Evolutionary conservation across 331 rosid genomes (phyloP).

Genomic region (Quercus lobata): DNA sequence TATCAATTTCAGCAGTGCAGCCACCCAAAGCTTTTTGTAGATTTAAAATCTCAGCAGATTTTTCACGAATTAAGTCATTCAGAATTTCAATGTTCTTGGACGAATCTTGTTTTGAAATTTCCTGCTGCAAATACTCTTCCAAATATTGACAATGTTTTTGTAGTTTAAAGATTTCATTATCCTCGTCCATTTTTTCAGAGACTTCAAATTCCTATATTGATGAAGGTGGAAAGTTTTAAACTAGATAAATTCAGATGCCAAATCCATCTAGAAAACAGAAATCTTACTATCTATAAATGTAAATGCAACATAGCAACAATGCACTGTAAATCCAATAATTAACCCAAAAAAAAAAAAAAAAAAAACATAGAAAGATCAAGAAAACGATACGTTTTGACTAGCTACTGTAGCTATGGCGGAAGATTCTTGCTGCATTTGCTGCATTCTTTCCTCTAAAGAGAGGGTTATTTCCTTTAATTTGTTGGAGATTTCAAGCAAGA

Average conservation of each 20-base stretch:
- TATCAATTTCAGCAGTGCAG: conserved; percentile 91
- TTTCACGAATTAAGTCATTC: background rate
- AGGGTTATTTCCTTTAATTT: too few species aligned
- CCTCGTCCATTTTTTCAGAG: conserved; percentile 97
- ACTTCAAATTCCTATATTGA: conserved; percentile 79
- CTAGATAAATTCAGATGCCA: background rate
- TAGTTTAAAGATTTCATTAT: conserved; percentile 74
- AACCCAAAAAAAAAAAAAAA: too few species aligned
- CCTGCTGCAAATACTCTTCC: conserved; percentile 77
- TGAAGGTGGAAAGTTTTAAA: conserved; percentile 12
- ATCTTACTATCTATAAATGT: background rate
- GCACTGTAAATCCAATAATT: too few species aligned
- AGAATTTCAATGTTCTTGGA: conserved; percentile 48
- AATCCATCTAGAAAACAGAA: background rate
- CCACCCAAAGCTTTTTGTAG: conserved; percentile 90
- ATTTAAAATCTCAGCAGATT: conserved; percentile 52
- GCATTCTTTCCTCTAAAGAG: too few species aligned
- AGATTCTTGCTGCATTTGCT: too few species aligned
- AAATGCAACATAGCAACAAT: background rate
- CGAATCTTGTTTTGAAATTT: conserved; percentile 49
- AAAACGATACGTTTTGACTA: too few species aligned
- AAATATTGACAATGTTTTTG: conserved; percentile 56
- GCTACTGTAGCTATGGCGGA: too few species aligned
- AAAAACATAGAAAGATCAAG: too few species aligned
- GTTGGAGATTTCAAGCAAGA: too few species aligned